A percentile compares a stretch with the other conserved stretches of the same genome.
These are phyloP conservation scores for Inga oerstediana DNA, from an alignment of 306 rosid genomes.

Conservation along the genomic window DNA sequence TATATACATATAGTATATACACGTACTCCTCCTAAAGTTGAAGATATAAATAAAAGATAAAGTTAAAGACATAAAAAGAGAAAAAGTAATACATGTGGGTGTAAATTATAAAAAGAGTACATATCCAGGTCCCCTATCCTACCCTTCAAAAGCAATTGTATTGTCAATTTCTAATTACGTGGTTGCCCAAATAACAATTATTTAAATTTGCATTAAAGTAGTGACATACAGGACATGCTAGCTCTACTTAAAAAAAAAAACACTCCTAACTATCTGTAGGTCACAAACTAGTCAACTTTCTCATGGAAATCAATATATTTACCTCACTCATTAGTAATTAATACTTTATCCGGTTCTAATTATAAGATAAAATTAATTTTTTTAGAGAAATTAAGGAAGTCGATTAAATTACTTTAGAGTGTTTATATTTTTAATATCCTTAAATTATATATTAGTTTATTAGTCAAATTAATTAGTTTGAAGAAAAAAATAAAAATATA, in stretches of 20 bases:
- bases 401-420: too few species aligned
- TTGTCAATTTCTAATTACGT: background rate
- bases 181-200: background rate
- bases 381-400: too few species aligned
- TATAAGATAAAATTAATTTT: too few species aligned
- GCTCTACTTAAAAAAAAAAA: background rate
- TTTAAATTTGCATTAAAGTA: background rate
- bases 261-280: background rate
- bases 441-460: too few species aligned
- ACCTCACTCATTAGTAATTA: background rate
- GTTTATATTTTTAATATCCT: too few species aligned
- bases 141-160: background rate
- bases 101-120: too few species aligned
- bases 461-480: too few species aligned
- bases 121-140: background rate
- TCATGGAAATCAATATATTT: background rate
- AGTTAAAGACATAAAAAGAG: background rate
- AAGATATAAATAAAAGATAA: background rate
- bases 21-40: background rate
- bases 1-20: background rate
- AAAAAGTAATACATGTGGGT: background rate
- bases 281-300: background rate
- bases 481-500: too few species aligned
- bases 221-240: slow-evolving; percentile 12
- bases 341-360: too few species aligned